Evolutionary conservation across 805 yeast species (phyloP).

Genomic region (Nakazawaea anatomiae): DNA sequence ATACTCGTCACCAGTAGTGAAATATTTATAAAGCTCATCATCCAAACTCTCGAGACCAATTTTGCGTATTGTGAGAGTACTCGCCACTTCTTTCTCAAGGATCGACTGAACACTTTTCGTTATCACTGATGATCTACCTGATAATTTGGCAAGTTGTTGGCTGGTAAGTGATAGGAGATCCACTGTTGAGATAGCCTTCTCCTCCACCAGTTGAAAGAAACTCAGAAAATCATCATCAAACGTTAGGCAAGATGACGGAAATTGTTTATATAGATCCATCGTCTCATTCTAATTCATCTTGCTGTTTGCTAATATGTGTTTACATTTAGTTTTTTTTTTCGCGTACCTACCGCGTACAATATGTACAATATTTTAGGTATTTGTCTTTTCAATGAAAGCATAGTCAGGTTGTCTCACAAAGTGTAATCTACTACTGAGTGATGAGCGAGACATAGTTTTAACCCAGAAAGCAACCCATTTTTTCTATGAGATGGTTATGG

Average conservation of each 20-base stretch:
- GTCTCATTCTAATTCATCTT: neutral
- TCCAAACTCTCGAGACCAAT: constrained; percentile 3
- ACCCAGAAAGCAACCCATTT: no score
- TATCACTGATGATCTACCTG: constrained; percentile 6
- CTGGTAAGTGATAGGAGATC: neutral
- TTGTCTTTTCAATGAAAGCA: no score
- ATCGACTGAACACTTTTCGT: constrained; percentile 6
- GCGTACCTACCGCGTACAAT: no score
- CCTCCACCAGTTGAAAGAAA: constrained; percentile 3
- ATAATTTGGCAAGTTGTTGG: constrained; percentile 1
- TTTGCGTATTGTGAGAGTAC: constrained; percentile 4
- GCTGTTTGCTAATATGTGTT: no score
- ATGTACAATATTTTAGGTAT: no score
- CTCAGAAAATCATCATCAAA: constrained; percentile 9
- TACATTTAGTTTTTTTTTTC: no score
- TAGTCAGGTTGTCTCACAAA: no score
- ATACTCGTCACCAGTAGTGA: constrained; percentile 48
- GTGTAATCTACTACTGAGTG: no score
- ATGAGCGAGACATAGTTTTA: no score
- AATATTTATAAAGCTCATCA: constrained; percentile 15
- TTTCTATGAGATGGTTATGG: no score
- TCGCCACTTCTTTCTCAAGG: constrained; percentile 6
- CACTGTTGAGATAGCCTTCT: neutral
- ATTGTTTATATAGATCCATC: constrained; percentile 14
- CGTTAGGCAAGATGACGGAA: constrained; percentile 8